Evolutionary conservation across 768 basidiomycete species (phyloP), one percentile per base, ranked within the genome.

Genomic region (Trametes sanguinea): DNA sequence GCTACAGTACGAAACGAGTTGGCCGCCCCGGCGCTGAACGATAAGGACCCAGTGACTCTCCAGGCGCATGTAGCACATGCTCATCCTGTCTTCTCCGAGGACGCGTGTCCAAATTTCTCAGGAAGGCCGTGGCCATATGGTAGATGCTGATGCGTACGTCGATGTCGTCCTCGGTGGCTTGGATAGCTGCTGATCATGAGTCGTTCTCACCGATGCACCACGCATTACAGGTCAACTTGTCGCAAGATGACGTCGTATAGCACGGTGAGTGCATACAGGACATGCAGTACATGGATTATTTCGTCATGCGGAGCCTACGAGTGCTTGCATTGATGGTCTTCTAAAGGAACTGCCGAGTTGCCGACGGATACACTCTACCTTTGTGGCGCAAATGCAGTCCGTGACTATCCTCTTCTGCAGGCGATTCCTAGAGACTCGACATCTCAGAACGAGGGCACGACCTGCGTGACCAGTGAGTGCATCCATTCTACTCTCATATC

Each of bases 71-170:
- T 35, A 64, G 32, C 63, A 57, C 55, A 64, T 60, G 63, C 63
- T 64, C 48, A 7, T 50, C 44, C 27, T 8, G 63, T 32, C 63
- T 64, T 64, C 63, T 60, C 46, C 35, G 44, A 60, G 47, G 55
- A 60, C 58, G 58, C 56, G 63, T 54, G 58, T 56, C 58, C 29
- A 10, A n/a, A 37, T 50, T 64, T 64, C 62, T 64, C 63, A 64
- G 53, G 63, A 42, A 32, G 35, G 63, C 27, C 58, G 55, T 46
- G 47, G 58, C 63, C 63, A 48, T 60, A 60, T 60, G 63, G 54
- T 52, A 45, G 46, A 45, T 17, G 54, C 43, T 60, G 63, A 63
- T 63, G 53, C 16, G 10, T 54, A 16, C 35, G 47, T 54, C 22
- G 52, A 43, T 17, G 39, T 48, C 22, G 29, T 35, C 46, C 57